Evolutionary conservation across 345 rosid species (phyloP).

Genomic region (Eucalyptus dawsonii): DNA sequence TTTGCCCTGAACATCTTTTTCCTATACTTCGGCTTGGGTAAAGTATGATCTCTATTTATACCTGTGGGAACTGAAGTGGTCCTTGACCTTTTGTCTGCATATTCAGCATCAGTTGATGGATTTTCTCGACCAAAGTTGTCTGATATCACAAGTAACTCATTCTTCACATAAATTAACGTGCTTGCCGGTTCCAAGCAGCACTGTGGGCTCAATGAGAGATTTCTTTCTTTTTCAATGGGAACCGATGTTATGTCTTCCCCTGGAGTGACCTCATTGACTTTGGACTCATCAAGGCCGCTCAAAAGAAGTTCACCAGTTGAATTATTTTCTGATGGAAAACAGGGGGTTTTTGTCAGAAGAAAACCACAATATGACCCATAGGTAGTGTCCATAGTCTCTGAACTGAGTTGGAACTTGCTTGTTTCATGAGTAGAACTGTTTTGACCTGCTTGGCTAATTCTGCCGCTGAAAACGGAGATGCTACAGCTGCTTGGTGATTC

Average conservation of each 20-base stretch:
- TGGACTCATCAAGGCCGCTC: conserved; percentile 35
- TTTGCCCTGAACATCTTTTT: conserved; percentile 41
- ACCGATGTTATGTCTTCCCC: conserved; percentile 4
- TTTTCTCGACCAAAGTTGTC: conserved; percentile 1
- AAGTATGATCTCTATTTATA: conserved; percentile 23
- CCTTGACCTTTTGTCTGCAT: conserved; percentile 5
- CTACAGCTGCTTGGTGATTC: background rate
- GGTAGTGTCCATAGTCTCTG: conserved; percentile 1
- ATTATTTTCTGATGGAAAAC: conserved; percentile 13
- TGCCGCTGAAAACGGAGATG: conserved; percentile 2
- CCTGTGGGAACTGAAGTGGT: conserved; percentile 26
- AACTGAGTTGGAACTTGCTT: background rate
- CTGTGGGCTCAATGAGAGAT: background rate
- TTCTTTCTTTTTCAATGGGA: conserved; percentile 3
- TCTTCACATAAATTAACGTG: background rate
- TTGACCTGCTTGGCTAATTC: background rate
- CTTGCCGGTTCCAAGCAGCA: background rate
- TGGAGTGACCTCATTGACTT: conserved; percentile 2
- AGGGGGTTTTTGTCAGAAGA: conserved; percentile 2
- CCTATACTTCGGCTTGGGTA: conserved; percentile 11
- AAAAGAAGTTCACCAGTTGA: conserved; percentile 55
- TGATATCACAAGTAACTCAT: conserved; percentile 2
- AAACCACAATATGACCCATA: background rate
- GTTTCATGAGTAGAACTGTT: background rate
- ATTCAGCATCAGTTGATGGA: conserved; percentile 7